Evolutionary conservation across 192 early-diverging fungal genomes (phyloP).

Genomic region (Cetraspora pellucida): DNA sequence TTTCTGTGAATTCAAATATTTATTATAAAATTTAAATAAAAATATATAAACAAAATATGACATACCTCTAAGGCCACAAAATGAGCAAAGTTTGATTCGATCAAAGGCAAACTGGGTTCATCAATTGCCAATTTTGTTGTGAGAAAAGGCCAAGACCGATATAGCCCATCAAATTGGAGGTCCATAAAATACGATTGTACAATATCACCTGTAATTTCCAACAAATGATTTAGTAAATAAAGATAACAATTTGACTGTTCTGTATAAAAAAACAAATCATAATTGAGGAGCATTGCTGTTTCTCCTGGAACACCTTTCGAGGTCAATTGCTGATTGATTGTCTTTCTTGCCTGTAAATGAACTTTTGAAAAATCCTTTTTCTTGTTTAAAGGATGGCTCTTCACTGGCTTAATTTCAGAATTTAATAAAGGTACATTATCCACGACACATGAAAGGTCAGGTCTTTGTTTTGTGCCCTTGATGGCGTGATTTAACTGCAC

Average conservation of each 20-base stretch:
- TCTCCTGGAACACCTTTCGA: slow-evolving; percentile 32
- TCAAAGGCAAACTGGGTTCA: slow-evolving; percentile 26
- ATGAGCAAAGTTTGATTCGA: too few relatives aligned
- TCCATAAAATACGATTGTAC: slow-evolving; percentile 34
- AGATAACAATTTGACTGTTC: not conserved
- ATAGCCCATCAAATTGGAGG: slow-evolving; percentile 31
- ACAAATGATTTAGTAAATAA: slow-evolving; percentile 31
- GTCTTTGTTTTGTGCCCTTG: slow-evolving; percentile 31
- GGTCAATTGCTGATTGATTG: slow-evolving; percentile 29
- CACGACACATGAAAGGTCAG: slow-evolving; percentile 26
- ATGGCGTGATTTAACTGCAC: slow-evolving; percentile 23
- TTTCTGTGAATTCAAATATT: too few relatives aligned
- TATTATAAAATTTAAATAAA: too few relatives aligned
- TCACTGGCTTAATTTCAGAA: slow-evolving; percentile 20
- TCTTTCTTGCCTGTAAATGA: slow-evolving; percentile 25
- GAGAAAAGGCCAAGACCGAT: slow-evolving; percentile 31
- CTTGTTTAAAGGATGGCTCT: slow-evolving; percentile 8
- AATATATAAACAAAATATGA: too few relatives aligned
- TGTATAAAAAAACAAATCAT: slow-evolving; percentile 26
- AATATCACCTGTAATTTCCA: slow-evolving; percentile 31
- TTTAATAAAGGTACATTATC: not conserved
- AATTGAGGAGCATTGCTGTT: slow-evolving; percentile 17
- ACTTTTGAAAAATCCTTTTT: slow-evolving; percentile 26
- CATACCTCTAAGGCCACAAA: too few relatives aligned
- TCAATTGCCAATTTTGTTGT: slow-evolving; percentile 30